These are phyloP conservation scores for Phytopythium helicoides DNA, from an alignment of 352 stramenopile species.

Conservation along the genomic window DNA sequence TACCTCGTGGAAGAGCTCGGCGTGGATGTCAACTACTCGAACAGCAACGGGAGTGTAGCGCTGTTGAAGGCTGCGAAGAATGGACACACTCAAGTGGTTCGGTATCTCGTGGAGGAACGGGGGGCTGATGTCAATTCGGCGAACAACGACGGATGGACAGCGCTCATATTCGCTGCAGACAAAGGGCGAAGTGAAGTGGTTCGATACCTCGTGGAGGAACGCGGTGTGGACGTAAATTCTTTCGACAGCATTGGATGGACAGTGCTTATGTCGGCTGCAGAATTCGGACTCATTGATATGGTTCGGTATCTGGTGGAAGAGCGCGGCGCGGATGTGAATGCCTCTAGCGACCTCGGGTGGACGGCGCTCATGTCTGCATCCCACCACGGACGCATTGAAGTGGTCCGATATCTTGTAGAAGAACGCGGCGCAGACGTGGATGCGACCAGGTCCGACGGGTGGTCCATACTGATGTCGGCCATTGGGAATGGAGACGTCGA, in stretches of 20 bases:
- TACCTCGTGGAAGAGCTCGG: too few species aligned
- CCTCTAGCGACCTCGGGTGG: neutral
- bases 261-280: conserved; percentile 2
- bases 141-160: too few species aligned
- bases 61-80: too few species aligned
- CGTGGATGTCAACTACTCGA: too few species aligned
- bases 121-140: too few species aligned
- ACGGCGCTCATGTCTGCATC: conserved; percentile 1
- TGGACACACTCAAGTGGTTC: too few species aligned
- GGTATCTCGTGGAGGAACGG: too few species aligned
- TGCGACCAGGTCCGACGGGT: conserved; percentile 1
- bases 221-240: neutral
- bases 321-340: neutral
- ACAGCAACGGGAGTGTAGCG: too few species aligned
- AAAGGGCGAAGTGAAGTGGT: too few species aligned
- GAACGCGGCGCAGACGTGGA: conserved; percentile 1
- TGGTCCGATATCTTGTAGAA: conserved; percentile 3
- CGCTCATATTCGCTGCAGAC: too few species aligned
- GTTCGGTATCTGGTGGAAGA: neutral
- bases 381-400: neutral
- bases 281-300: neutral
- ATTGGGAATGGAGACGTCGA: conserved; percentile 1
- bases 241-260: neutral
- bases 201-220: too few species aligned
- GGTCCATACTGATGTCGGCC: conserved; percentile 2